Base-by-base conservation (phyloP, 1,284 basidiomycete species). In the Abortiporus biennis region DNA sequence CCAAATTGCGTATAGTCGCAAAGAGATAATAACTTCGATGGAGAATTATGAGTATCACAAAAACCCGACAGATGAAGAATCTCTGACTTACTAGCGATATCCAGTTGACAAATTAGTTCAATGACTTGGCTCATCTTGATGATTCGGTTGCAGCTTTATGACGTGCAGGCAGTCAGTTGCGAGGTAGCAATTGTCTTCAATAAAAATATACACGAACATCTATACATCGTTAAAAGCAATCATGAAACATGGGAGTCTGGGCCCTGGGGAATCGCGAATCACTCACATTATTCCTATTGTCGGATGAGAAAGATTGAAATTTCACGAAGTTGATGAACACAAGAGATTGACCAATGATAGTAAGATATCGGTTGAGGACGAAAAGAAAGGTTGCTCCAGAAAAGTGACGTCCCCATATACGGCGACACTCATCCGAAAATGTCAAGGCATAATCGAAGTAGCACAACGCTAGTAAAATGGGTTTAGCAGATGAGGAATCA, bases 1-100 rank as follows among this genome's bases (percentile, higher is more conserved):
- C 52, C 52, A 54, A 22, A 54, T 47, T 1, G 52, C 52, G 40
- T 48, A 52, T 15, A 51, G 39, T 23, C 52, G 48, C 16, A 54
- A 42, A 4, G 52, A 32, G 9, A 48, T 52, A 38, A 54, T 50
- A 1, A 33, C 52, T 52, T 36, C n/a, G n/a, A n/a, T n/a, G n/a
- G n/a, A n/a, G 33, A 20, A 12, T 15, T 22, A 6, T 19, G n/a
- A n/a, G n/a, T n/a, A n/a, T n/a, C n/a, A n/a, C n/a, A n/a, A n/a
- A n/a, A n/a, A n/a, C n/a, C n/a, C n/a, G n/a, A n/a, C n/a, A n/a
- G n/a, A n/a, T n/a, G 16, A 13, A n/a, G n/a, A n/a, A 34, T 11
- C 12, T 21, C 22, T 15, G 16, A 40, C 27, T 12, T 16, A 35
- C 40, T 4, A 22, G 32, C 30, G 15, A 23, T 21, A 6, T 43